Base-by-base conservation (phyloP, 2,329 filamentous ascomycete genomes). In the Aspergillus luchuensis region DNA sequence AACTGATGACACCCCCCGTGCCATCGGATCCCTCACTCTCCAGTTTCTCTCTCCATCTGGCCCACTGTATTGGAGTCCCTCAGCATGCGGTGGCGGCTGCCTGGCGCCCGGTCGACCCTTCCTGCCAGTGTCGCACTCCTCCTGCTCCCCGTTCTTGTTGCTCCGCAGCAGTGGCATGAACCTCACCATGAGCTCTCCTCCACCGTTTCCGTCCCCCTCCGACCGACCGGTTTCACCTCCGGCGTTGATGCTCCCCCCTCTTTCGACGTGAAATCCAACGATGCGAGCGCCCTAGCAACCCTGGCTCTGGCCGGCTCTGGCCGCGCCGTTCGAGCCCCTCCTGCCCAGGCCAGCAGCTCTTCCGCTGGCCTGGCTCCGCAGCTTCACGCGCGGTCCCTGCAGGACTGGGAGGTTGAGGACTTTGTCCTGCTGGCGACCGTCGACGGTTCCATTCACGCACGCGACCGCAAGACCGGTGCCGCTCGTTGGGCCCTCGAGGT, bases 331-430 rank as follows among this genome's bases (percentile, higher is more conserved):
- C 87, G 91, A 97, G 93, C 92, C 91, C 91, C 90, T 87, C 87
- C 87, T 87, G 87, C 87, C 84, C 86, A 87, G 81, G 81, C 83
- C 76, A 86, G 85, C 80, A 85, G 84, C 75, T 79, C 80, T 59
- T 82, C 84, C 77, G 83, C 84, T 77, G 88, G 87, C 72, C 83
- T 90, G 79, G 86, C 89, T 82, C 89, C 91, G 90, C 90, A 89
- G 89, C 89, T 91, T 77, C 84, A 85, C 90, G 94, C 92, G 93
- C 93, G 94, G 88, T 96, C 90, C 85, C 85, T 98, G 86, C 90
- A 93, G 87, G 94, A 97, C 82, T 98, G 94, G 94, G 92, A 97
- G 90, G 93, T 97, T 82, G 94, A 98, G 91, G 93, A 98, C 84
- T 96, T 97, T 87, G 91, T 98, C 82, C 91, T 99, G 84, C 85